These are phyloP conservation scores for Pleurotus giganteus DNA, from an alignment of 768 basidiomycete species.

Conservation along the genomic window DNA sequence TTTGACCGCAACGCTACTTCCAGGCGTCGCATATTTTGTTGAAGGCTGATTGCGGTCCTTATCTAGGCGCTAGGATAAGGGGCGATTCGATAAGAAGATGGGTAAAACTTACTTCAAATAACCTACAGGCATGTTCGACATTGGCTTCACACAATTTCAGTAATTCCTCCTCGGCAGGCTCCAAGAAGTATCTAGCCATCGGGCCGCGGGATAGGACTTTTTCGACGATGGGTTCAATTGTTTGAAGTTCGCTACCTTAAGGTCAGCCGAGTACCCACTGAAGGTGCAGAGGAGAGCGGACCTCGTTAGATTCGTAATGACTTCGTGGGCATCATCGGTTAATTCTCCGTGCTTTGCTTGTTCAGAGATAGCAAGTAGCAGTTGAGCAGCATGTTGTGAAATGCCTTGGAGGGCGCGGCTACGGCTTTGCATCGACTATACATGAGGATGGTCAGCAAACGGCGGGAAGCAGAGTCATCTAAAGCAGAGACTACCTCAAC, in stretches of 20 bases:
- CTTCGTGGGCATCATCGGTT: background rate
- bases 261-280: too few species aligned
- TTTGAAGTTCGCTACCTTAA: too few species aligned
- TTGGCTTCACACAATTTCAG: background rate
- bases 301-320: background rate
- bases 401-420: background rate
- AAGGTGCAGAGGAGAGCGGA: background rate
- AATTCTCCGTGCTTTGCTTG: background rate
- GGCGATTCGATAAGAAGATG: background rate
- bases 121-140: background rate
- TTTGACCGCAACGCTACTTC: background rate
- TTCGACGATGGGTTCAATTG: background rate
- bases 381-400: background rate
- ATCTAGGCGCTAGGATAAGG: background rate
- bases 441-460: background rate
- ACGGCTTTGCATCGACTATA: background rate
- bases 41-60: background rate
- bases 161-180: slow-evolving; percentile 5
- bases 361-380: background rate
- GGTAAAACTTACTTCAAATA: background rate
- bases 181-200: background rate
- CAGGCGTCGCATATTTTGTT: background rate
- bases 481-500: background rate
- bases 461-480: background rate
- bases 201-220: background rate